Base-by-base conservation (phyloP, 176 grass and related monocot genomes). In the Oryza rufipogon region DNA sequence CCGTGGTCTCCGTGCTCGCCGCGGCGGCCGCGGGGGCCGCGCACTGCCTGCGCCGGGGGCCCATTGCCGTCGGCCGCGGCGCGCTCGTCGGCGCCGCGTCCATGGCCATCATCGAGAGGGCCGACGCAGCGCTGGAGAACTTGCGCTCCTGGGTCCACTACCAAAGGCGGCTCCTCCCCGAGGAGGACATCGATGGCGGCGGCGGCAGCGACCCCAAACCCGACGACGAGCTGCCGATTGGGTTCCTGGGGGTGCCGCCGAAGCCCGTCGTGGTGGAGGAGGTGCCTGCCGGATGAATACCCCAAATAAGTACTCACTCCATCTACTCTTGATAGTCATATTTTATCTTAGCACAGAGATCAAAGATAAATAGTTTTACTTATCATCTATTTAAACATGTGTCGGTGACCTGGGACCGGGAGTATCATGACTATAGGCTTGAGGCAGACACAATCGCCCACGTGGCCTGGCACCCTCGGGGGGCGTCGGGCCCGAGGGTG, bases 1-100 rank as follows among this genome's bases (percentile, higher is more conserved):
- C 83, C 60, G 86, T 88, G 88, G 88, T 91, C 66, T 81, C 74
- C 51, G 81, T 94, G 8, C 47, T 86, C 74, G 86, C 83, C 33
- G 70, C 70, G 47, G 88, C 83, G 0, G 79, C 83, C 3, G 74
- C 88, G 4, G 83, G 83, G 1, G 88, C 73, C 5, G 70, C 86
- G 68, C 82, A 86, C 34, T 42, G 54, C 49, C 70, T 84, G 74
- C 86, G 86, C 58, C 88, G 72, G 56, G 56, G 92, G 0, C 9
- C 88, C 1, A 64, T 65, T 7, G 64, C 1, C 1, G 92, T 77
- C 25, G 79, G 68, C 34, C 80, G 88, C 20, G 83, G 86, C 20
- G 78, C 86, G 4, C 32, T 88, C 6, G 54, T 68, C n/a, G 82
- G 79, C 6, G 88, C 74, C 61, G 66, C 83, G 9, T 44, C 84